Evolutionary conservation across 108 stramenopile genomes (phyloP).

Genomic region (Cyclostephanos invisitatus): DNA sequence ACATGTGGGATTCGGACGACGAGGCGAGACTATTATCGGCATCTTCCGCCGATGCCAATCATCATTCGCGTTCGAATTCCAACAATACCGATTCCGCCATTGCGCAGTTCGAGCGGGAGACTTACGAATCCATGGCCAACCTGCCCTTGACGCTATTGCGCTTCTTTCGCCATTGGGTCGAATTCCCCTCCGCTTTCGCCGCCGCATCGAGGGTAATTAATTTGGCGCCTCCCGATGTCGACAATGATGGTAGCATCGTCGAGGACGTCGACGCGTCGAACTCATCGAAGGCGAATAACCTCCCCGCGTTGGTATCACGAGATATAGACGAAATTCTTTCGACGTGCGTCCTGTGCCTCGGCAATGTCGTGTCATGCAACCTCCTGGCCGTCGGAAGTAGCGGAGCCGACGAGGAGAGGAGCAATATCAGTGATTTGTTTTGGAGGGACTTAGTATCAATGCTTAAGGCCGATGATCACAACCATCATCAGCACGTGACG

Average conservation of each 20-base stretch:
- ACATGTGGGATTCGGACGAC: slow-evolving; percentile 54
- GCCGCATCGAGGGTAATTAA: neutral
- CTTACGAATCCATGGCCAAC: slow-evolving; percentile 23
- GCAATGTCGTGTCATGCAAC: slow-evolving; percentile 44
- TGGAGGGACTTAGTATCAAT: slow-evolving; percentile 21
- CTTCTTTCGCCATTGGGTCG: slow-evolving; percentile 35
- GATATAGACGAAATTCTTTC: slow-evolving; percentile 55
- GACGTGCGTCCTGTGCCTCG: slow-evolving; percentile 45
- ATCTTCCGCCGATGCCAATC: neutral
- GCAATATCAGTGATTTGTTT: slow-evolving; percentile 21
- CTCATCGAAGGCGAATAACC: neutral
- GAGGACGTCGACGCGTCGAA: neutral
- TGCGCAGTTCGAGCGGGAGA: slow-evolving; percentile 19
- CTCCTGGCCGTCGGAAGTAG: slow-evolving; percentile 20
- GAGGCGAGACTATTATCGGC: slow-evolving; percentile 33
- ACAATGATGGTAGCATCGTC: neutral
- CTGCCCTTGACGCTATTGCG: slow-evolving; percentile 26
- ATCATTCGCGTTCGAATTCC: neutral
- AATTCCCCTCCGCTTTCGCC: slow-evolving; percentile 22
- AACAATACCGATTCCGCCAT: slow-evolving; percentile 1
- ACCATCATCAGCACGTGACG: slow-evolving; percentile 17
- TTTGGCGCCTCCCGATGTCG: neutral
- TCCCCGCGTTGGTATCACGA: slow-evolving; percentile 30
- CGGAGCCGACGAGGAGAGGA: slow-evolving; percentile 6
- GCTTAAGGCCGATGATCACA: neutral